Evolutionary conservation across 495 filamentous ascomycete genomes (phyloP), one percentile per base, ranked within the genome.

Genomic region (Aspergillus biplanus): DNA sequence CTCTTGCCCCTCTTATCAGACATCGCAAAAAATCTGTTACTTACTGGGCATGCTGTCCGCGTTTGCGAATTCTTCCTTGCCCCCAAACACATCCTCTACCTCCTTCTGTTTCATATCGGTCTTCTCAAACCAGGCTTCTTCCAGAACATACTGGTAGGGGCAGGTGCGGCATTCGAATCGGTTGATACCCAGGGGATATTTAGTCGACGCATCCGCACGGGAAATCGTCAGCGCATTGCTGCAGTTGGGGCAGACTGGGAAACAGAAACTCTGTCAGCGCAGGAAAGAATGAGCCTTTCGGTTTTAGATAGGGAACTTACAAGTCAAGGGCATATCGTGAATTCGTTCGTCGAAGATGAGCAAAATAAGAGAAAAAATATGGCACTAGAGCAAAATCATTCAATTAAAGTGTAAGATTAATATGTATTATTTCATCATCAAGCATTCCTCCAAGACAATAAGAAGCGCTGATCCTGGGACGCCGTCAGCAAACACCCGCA

Each of bases 101-200:
- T 96, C 92, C 71, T 93, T 93, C 62, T 87, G 82, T 72, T 89
- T 87, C 79, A 89, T 85, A 3, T 72, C 62, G 56, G 87, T 90
- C 61, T 91, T 88, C 72, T 93, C 90, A 71, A 81, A 96, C 76
- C 88, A 89, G 44, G 87, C 83, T 64, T 87, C 80, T 53, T 85
- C 85, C 65, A 97, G 84, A 35, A 89, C 74, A 71, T 88, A 90
- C 75, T 93, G 83, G 79, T 97, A 99, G 7, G 95, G 93, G 67
- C 95, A 99, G 52, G 92, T 93, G 46, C 90, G 89, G 79, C 95
- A 99, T 79, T 97, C 92, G 71, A 97, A 89, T 34, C 92, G 86
- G 73, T 92, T 91, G 54, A 85, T 78, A 9, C 83, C 84, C 34
- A 74, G 64, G 13, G 81, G 80, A 59, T 80, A 72, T 56, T 75